Percentiles rank a stretch among this genome's conserved stretches.
Evolutionary conservation across 352 stramenopile species (phyloP).

Genomic region (Globisporangium camurandrum): DNA sequence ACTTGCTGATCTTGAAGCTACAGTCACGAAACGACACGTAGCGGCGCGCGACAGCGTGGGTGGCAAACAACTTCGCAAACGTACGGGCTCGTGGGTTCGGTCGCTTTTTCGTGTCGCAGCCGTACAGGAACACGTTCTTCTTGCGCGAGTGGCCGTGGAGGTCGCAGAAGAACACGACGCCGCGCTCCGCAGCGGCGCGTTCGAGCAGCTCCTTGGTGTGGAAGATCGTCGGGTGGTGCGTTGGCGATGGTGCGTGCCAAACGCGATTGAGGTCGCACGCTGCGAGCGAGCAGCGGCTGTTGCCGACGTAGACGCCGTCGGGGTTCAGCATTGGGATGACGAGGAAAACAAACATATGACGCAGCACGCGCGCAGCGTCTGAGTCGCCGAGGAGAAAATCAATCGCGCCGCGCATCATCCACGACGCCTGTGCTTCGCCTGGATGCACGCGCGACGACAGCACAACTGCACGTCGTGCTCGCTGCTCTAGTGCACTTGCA

Average conservation of each 20-base stretch:
- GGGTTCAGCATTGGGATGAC: slow-evolving; percentile 93
- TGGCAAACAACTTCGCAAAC: slow-evolving; percentile 68
- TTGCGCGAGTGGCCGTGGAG: slow-evolving; percentile 91
- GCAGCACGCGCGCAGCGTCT: slow-evolving; percentile 52
- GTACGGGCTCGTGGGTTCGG: slow-evolving; percentile 59
- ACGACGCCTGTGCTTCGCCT: slow-evolving; percentile 87
- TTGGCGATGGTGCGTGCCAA: slow-evolving; percentile 67
- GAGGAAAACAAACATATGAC: slow-evolving; percentile 87
- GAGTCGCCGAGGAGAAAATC: slow-evolving; percentile 82
- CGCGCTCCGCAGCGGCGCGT: slow-evolving; percentile 35
- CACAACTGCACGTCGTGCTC: slow-evolving; percentile 42
- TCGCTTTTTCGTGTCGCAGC: slow-evolving; percentile 87
- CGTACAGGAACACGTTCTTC: slow-evolving; percentile 94
- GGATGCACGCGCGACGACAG: slow-evolving; percentile 87
- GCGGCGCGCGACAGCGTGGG: slow-evolving; percentile 55
- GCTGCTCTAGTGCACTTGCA: slow-evolving; percentile 21
- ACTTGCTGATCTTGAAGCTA: slow-evolving; percentile 77
- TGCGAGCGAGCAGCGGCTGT: slow-evolving; percentile 85
- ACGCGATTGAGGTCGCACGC: slow-evolving; percentile 85
- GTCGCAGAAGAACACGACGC: slow-evolving; percentile 84
- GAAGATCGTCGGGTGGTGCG: slow-evolving; percentile 85
- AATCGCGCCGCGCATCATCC: slow-evolving; percentile 91
- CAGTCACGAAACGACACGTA: slow-evolving; percentile 63
- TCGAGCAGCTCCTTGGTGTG: slow-evolving; percentile 78
- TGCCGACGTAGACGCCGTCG: slow-evolving; percentile 90